phyloP scores from a whole-genome alignment of 345 rosid species.

The Erodium maritimum region DNA sequence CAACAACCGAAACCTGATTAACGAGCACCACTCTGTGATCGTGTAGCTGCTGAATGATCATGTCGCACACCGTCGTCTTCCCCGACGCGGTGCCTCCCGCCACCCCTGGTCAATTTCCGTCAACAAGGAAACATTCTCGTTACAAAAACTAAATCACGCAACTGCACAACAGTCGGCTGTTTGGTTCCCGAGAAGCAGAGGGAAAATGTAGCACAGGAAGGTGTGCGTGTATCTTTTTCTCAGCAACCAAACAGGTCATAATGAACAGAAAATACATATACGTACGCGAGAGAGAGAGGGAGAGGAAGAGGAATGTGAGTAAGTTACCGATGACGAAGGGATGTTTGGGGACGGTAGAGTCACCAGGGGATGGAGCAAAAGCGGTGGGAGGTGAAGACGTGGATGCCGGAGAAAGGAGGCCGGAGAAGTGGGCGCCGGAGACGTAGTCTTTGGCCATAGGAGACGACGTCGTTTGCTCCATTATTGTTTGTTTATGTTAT shows the following conservation, averaged over 20 bases:
- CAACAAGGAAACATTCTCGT: conserved; percentile 1
- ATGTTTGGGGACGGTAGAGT: conserved; percentile 29
- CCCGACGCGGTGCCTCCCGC: conserved; percentile 99
- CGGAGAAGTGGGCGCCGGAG: conserved; percentile 88
- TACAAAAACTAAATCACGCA: neutral
- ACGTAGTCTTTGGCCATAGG: conserved; percentile 23
- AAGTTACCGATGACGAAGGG: conserved; percentile 82
- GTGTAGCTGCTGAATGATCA: conserved; percentile 97
- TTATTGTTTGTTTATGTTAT: too few species aligned
- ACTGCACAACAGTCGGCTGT: neutral
- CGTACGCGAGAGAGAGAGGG: too few species aligned
- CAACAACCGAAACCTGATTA: conserved; percentile 54
- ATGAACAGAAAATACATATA: neutral
- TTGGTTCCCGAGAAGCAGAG: neutral
- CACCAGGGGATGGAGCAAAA: conserved; percentile 23
- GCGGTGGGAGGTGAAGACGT: conserved; percentile 35
- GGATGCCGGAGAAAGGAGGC: conserved; percentile 47
- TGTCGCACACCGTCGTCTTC: conserved; percentile 96
- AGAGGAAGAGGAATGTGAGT: neutral
- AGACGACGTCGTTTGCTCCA: neutral
- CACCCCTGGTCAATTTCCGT: conserved; percentile 43
- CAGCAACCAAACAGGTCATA: neutral
- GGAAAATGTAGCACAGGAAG: neutral
- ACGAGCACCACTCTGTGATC: conserved; percentile 96
- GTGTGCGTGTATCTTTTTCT: too few species aligned